Evolutionary conservation across 495 filamentous ascomycete species (phyloP).

Genomic region (Sabuloglossum arenarium): DNA sequence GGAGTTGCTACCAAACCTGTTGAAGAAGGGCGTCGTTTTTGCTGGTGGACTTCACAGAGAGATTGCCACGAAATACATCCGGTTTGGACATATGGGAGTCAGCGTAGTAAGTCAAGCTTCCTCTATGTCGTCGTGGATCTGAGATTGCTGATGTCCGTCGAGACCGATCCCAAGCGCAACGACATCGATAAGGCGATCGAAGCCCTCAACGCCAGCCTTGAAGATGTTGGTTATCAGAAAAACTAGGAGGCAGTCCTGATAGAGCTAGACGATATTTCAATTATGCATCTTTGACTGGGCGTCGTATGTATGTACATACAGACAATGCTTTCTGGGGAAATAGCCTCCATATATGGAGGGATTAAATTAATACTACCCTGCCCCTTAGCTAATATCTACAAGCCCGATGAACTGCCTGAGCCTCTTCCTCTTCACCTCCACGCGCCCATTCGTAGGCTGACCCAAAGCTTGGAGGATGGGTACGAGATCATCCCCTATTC

Average conservation of each 20-base stretch:
- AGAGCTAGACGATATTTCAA: no score
- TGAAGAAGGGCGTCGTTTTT: conserved; percentile 84
- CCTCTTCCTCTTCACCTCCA: not conserved
- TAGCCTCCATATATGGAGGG: no score
- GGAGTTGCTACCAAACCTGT: conserved; percentile 64
- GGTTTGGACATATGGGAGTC: conserved; percentile 91
- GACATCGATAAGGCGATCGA: conserved; percentile 70
- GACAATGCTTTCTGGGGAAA: no score
- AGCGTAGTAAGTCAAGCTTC: conserved; percentile 35
- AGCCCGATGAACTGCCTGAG: not conserved
- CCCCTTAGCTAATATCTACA: no score
- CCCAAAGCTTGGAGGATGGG: no score
- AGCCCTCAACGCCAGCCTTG: conserved; percentile 50
- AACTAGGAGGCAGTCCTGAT: not conserved
- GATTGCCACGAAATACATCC: conserved; percentile 48
- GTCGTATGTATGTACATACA: no score
- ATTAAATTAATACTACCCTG: no score
- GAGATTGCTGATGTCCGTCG: not conserved
- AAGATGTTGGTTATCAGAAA: conserved; percentile 38
- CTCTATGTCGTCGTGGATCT: not conserved
- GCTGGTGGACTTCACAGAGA: conserved; percentile 88
- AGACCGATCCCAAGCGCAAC: conserved; percentile 36
- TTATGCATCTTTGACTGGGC: no score
- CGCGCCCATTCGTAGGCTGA: not conserved
- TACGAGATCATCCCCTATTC: no score